Evolutionary conservation across 257 asterid genomes (phyloP), one percentile per base, ranked within the genome.

Genomic region (Prunella vulgaris): DNA sequence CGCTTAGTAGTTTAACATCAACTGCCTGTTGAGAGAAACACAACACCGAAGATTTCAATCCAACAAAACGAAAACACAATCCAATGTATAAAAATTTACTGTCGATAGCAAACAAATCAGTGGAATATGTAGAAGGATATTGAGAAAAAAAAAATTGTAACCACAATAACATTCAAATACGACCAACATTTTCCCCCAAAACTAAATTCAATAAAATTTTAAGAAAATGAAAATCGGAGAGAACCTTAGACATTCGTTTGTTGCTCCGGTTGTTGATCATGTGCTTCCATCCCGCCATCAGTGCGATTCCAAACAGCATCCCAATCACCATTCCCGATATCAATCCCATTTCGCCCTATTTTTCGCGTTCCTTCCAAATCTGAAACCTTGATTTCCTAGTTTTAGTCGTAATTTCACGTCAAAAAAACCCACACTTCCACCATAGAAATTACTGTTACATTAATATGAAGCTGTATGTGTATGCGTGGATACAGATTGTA

Each of bases 221-320:
- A 18, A 22, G 40, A 46, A 73, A 46, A 14, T 60, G 32, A 0
- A 15, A 56, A 76, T n/a, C 37, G 20, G 66, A n/a, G 62, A 60
- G 33, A 33, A 93, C 97, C 97, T 88, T 93, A 0, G 98, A 89
- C 35, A 75, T 53, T 40, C 98, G 92, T 73, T 84, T 86, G 25
- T 64, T 78, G 85, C 88, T 81, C 30, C 98, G 82, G 60, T 83
- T 67, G 71, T 48, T 68, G 86, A 82, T 93, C 98, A 90, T 88
- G 38, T 82, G 76, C 73, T 79, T 85, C 97, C 90, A 93, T 27
- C 88, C 96, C 24, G 90, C 92, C 97, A 93, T 93, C 77, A 93
- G 70, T 42, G 78, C 90, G 80, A 93, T 82, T 76, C 98, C 98
- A 14, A 84, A 80, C 37, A 88, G 15, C 71, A 87, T 87, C 76